phyloP scores from a whole-genome alignment of 2,329 filamentous ascomycete species.

The Daldinia sp. region DNA sequence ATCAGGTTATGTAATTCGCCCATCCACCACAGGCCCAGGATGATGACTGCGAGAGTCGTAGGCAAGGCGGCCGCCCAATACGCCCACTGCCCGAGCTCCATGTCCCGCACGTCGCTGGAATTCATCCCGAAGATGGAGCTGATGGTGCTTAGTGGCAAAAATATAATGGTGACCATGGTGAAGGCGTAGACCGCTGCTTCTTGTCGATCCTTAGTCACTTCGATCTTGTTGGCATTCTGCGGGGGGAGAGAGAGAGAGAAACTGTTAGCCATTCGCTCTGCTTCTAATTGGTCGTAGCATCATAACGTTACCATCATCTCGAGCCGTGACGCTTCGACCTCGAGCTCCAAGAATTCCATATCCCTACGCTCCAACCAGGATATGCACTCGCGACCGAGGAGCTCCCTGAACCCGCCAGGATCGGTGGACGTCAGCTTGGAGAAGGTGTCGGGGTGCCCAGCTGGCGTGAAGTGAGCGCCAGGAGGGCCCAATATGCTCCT shows the following conservation, averaged over 20 bases:
- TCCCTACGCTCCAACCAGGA: conserved; percentile 54
- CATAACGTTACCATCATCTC: conserved; percentile 46
- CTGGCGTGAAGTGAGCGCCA: conserved; percentile 12
- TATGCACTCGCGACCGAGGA: conserved; percentile 57
- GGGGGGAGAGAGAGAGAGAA: conserved; percentile 10
- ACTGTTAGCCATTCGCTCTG: conserved; percentile 16
- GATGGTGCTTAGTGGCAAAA: conserved; percentile 54
- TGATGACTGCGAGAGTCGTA: conserved; percentile 55
- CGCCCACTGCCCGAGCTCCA: conserved; percentile 61
- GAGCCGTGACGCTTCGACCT: conserved; percentile 45
- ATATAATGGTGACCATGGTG: conserved; percentile 57
- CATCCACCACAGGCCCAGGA: conserved; percentile 47
- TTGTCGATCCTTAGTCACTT: conserved; percentile 44
- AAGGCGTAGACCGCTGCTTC: conserved; percentile 51
- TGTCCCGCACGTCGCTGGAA: conserved; percentile 62
- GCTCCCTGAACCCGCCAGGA: conserved; percentile 54
- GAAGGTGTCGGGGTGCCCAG: conserved; percentile 47
- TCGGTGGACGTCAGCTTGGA: conserved; percentile 55
- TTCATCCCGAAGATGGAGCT: conserved; percentile 64
- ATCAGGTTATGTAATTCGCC: conserved; percentile 43
- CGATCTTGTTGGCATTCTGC: conserved; percentile 43
- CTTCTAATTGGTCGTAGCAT: conserved; percentile 21
- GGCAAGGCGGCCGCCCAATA: conserved; percentile 65
- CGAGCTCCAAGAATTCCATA: conserved; percentile 50
- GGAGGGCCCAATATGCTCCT: conserved; percentile 15